Evolutionary conservation across 2,329 filamentous ascomycete species (phyloP), one percentile per base, ranked within the genome.

Genomic region (Paecilomyces sp.): DNA sequence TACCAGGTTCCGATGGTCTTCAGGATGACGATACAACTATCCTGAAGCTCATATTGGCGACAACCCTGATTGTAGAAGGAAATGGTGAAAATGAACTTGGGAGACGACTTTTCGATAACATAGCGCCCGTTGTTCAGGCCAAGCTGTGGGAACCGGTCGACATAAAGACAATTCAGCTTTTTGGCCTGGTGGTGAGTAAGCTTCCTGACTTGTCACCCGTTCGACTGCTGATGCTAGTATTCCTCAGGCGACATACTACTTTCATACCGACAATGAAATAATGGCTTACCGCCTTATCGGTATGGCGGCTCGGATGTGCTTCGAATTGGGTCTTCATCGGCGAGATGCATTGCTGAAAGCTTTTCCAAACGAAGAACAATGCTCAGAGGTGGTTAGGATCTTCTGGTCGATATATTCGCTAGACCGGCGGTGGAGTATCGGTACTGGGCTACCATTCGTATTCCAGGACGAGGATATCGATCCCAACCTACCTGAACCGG

Each of bases 321-420:
- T 91, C 30, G 89, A 92, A 72, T 79, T 95, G 61, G 92, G 92
- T 2, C 80, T 96, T n/a, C 91, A 96, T 76, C 85, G 90, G 51
- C 83, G 85, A 59, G 88, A 91, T 63, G 90, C 88, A 0, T 81
- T 96, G 60, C 78, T 86, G 57, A 85, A 83, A 60, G 79, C 81
- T 18, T 90, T 93, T 54, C 76, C 81, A 7, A 84, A 89, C 63
- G 86, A 90, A 53, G 80, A 85, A 51, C 88, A 92, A 62, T 83
- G 90, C 55, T 80, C 82, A 56, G 82, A 85, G 56, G 86, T 89
- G 0, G 81, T 90, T 30, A 85, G 88, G 56, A 84, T 90, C 13
- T 96, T 95, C 73, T 97, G 91, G 92, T 86, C 88, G 1, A 86
- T 92, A 18, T 96, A 94, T 69, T 87, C 92, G 3, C 79, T 96